Evolutionary conservation across 768 basidiomycete genomes (phyloP).

Genomic region (Cubamyces lactineus): DNA sequence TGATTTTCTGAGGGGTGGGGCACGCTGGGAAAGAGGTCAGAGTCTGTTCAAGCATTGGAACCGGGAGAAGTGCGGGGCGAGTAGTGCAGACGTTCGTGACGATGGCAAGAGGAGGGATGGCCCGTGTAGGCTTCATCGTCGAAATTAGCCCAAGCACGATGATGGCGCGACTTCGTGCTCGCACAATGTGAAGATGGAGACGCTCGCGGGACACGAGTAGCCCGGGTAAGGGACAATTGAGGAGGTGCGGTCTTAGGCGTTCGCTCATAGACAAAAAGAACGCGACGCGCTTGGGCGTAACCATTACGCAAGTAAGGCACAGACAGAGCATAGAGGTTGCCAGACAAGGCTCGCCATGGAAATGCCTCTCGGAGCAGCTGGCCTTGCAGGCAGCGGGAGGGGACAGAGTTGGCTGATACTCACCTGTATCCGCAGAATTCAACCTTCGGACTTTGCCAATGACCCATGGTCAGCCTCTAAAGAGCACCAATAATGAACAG

Average conservation of each 20-base stretch:
- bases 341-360: slow-evolving; percentile 4
- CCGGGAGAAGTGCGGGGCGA: no score
- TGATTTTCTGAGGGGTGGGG: slow-evolving; percentile 98
- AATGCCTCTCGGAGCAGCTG: neutral
- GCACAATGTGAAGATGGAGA: no score
- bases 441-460: slow-evolving; percentile 76
- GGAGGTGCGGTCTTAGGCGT: neutral
- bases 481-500: neutral
- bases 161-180: no score
- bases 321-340: no score
- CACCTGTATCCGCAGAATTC: slow-evolving; percentile 99
- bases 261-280: neutral
- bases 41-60: neutral
- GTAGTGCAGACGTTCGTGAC: no score
- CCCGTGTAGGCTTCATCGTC: no score
- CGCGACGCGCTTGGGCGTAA: neutral
- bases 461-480: slow-evolving; percentile 6
- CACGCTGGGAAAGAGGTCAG: slow-evolving; percentile 47
- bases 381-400: neutral
- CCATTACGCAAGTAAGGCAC: neutral
- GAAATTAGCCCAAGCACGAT: no score
- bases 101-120: no score
- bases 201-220: no score
- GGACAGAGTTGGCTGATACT: slow-evolving; percentile 27
- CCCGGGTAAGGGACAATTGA: neutral